These are phyloP conservation scores for Climacium dendroides DNA, from an alignment of 225 moss, liverwort and hornwort genomes.

Conservation along the genomic window DNA sequence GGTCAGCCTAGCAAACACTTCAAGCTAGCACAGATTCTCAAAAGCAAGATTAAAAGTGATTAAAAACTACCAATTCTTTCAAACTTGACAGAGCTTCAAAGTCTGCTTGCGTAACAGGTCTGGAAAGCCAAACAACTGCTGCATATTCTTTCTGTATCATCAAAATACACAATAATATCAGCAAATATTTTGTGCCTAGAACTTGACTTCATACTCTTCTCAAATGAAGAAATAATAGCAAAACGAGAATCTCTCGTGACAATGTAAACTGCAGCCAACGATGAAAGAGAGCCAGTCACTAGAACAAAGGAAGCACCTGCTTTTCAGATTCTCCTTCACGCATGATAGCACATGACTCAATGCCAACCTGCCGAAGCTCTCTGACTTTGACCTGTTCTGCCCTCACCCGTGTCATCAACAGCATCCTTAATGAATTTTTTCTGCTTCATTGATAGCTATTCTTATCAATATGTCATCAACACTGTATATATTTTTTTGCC, in stretches of 20 bases:
- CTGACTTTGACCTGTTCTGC: constrained; percentile 96
- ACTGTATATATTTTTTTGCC: background rate
- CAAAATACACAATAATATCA: background rate
- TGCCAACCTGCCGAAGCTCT: constrained; percentile 81
- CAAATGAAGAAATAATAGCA: background rate
- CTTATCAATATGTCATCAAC: background rate
- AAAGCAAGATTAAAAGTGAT: background rate
- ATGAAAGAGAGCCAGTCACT: background rate
- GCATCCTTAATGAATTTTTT: background rate
- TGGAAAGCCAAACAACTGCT: constrained; percentile 93
- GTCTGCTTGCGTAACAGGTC: constrained; percentile 58
- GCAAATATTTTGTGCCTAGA: background rate
- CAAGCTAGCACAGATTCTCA: background rate
- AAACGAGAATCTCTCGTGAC: background rate
- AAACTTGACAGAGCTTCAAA: constrained; percentile 61
- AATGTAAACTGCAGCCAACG: background rate
- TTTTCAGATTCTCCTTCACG: constrained; percentile 96
- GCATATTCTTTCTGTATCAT: constrained; percentile 78
- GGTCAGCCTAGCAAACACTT: background rate
- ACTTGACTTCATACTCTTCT: background rate
- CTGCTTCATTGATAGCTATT: background rate
- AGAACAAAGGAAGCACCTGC: constrained; percentile 31
- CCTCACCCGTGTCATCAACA: constrained; percentile 40
- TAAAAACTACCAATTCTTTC: constrained; percentile 63
- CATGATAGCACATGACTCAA: constrained; percentile 94